Conservation (phyloP, 1,139 yeast species). For the Protomyces arabidopsidicola region DNA sequence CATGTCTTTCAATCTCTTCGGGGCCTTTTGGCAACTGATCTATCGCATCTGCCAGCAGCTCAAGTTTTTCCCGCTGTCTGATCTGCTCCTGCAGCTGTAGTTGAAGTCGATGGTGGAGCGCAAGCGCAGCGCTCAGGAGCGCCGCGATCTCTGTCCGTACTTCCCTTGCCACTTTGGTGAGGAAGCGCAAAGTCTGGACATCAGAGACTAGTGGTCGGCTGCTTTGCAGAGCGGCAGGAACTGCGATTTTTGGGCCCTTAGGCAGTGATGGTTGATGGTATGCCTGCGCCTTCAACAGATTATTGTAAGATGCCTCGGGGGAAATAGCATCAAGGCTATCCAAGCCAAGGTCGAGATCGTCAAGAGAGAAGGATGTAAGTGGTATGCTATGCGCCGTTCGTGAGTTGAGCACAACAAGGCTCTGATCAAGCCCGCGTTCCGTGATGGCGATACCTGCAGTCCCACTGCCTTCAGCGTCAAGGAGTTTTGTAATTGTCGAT, state of each 20-base stretch:
- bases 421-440: background rate
- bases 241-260: constrained; percentile 7
- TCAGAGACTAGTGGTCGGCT: background rate
- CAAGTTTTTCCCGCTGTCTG: constrained; percentile 24
- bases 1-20: background rate
- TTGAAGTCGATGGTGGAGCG: constrained; percentile 20
- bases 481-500: constrained; percentile 5
- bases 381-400: background rate
- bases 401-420: background rate
- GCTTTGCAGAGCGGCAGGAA: background rate
- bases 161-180: constrained; percentile 19
- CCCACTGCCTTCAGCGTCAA: background rate
- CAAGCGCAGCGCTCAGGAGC: constrained; percentile 1
- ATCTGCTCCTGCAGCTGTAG: constrained; percentile 19
- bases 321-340: background rate
- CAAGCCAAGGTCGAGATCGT: background rate
- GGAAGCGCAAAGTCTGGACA: constrained; percentile 24
- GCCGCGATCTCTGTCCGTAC: constrained; percentile 12
- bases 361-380: background rate
- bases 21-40: background rate
- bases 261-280: background rate
- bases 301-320: background rate
- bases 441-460: background rate
- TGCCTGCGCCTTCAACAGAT: constrained; percentile 5
- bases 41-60: background rate